These are phyloP conservation scores for Sporothrix protearum DNA, from an alignment of 2,329 filamentous ascomycete genomes.

Conservation along the genomic window DNA sequence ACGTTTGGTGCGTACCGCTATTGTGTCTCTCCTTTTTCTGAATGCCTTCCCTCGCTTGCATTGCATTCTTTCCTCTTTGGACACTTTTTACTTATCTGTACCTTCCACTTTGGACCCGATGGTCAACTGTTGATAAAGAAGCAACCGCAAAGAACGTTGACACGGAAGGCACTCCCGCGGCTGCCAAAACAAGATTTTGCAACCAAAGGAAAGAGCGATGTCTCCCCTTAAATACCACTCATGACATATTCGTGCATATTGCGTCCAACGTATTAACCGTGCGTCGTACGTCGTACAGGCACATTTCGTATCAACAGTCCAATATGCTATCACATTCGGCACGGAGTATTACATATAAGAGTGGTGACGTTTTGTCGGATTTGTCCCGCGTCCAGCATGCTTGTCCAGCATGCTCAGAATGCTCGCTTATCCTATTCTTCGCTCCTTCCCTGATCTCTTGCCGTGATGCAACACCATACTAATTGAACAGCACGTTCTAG, in stretches of 20 bases:
- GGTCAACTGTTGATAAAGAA: not conserved
- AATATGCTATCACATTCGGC: not conserved
- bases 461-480: not conserved
- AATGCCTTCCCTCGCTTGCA: not conserved
- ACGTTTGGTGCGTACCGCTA: not conserved
- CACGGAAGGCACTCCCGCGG: not conserved
- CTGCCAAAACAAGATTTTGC: slow-evolving; percentile 12
- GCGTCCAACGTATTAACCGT: not conserved
- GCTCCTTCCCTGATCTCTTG: not conserved
- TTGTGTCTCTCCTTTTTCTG: not conserved
- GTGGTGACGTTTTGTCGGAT: slow-evolving; percentile 1
- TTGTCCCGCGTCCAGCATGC: not conserved
- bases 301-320: not conserved
- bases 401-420: not conserved
- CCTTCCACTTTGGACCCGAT: not conserved
- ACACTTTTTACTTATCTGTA: not conserved
- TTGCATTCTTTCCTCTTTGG: slow-evolving; percentile 4
- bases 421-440: not conserved
- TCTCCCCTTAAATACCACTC: not conserved
- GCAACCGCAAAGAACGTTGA: not conserved
- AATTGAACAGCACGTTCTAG: slow-evolving; percentile 12
- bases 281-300: too few species aligned
- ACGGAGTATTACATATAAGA: not conserved
- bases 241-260: slow-evolving; percentile 7
- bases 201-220: slow-evolving; percentile 7